Base-by-base conservation (phyloP, 495 filamentous ascomycete species). In the Thermothielavioides terrestris region DNA sequence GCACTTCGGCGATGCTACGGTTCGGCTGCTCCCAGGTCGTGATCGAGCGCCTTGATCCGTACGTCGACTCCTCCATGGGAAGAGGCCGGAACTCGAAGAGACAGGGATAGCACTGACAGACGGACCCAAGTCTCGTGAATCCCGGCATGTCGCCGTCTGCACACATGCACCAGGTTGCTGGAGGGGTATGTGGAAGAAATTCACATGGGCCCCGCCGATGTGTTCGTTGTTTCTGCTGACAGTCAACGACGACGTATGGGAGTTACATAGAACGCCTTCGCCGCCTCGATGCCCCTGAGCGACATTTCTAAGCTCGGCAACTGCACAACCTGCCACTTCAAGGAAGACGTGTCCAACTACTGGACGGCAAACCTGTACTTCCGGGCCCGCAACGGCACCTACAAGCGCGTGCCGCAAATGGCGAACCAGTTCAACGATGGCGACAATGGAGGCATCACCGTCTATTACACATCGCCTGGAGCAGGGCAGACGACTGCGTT, bases 341-440 rank as follows among this genome's bases (percentile, higher is more conserved):
- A 53, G 20, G 66, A 69, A 27, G 66, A 69, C 37, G 61, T 69
- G 34, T 67, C 64, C 32, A 73, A 73, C 53, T 68, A 68, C 48
- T 68, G 62, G 64, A 67, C 64, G 0, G 62, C 64, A 0, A 54
- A 60, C 11, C 43, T 67, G 36, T 67, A 61, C 42, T 68, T 64
- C 52, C 57, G 54, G 8, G 61, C 65, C 3, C 55, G 56, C 1
- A 68, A 68, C 43, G 65, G 63, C 21, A 65, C 49, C 8, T 66
- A 66, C 45, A 57, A 56, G 41, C 66, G 65, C n/a, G 65, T 69
- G 31, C 66, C 66, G 4, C 59, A 64, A 32, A 62, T 66, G 15
- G 59, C 59, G 22, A 71, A 72, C 32, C 50, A 61, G n/a, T 62
- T 59, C 36, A 55, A 57, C 31, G 53, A 63, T 21, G 61, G 41